Percentiles rank a stretch among this genome's conserved stretches.
phyloP scores from a whole-genome alignment of 441 rosid species.

The Brassica hybrid region DNA sequence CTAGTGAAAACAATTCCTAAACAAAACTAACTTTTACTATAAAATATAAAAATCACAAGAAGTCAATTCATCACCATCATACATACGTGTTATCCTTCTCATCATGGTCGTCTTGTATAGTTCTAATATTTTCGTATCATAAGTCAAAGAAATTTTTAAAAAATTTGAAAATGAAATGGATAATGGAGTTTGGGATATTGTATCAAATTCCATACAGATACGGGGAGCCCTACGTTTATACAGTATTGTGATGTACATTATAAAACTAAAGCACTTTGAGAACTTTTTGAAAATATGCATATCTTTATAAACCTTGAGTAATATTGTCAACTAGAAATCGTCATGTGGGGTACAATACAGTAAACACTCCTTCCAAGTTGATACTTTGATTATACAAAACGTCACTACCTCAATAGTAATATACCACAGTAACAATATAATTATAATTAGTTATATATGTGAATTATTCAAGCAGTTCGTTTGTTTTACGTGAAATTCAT shows the following conservation, averaged over 20 bases:
- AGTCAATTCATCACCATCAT: conserved; percentile 30
- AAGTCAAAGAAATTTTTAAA: neutral
- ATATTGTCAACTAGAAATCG: conserved; percentile 27
- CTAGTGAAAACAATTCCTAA: neutral
- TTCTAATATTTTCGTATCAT: neutral
- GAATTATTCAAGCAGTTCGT: conserved; percentile 1
- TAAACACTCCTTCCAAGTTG: conserved; percentile 11
- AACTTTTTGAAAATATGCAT: neutral
- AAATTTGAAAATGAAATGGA: conserved; percentile 12
- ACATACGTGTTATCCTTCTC: conserved; percentile 32
- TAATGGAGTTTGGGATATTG: conserved; percentile 26
- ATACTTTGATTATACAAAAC: conserved; percentile 18
- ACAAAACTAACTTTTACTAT: neutral
- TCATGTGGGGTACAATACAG: conserved; percentile 33
- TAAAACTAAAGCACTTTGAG: neutral
- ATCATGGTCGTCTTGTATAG: conserved; percentile 9
- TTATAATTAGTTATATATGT: neutral
- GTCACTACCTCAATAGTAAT: conserved; percentile 25
- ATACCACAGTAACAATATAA: neutral
- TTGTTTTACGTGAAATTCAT: neutral
- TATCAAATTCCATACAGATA: conserved; percentile 32
- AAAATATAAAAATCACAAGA: neutral
- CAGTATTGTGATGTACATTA: neutral
- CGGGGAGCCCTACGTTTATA: conserved; percentile 35
- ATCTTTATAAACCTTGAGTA: neutral